Conservation (phyloP, 2,329 filamentous ascomycete genomes). For the Colletotrichum destructivum region DNA sequence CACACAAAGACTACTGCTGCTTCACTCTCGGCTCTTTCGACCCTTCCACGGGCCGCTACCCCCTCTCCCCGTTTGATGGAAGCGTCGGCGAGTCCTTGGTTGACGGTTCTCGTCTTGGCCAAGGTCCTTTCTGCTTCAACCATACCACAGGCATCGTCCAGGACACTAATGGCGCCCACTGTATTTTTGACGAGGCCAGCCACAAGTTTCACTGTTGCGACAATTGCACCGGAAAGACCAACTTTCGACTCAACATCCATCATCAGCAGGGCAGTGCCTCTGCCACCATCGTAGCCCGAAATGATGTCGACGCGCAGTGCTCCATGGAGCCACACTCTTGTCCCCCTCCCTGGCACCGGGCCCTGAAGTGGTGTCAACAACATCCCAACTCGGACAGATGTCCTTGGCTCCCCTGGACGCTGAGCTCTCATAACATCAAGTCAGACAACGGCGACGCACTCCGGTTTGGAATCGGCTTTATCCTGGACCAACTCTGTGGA, state of each 20-base stretch:
- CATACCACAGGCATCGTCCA: neutral
- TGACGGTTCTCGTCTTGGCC: neutral
- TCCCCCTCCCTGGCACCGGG: neutral
- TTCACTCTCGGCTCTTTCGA: conserved; percentile 5
- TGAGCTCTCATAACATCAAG: neutral
- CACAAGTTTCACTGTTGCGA: neutral
- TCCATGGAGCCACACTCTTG: neutral
- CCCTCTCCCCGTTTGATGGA: neutral
- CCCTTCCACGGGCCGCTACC: neutral
- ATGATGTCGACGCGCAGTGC: neutral
- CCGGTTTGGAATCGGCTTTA: neutral
- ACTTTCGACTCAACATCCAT: neutral
- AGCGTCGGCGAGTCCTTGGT: neutral
- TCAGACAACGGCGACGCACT: neutral
- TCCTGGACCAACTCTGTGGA: neutral
- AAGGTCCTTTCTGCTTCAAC: conserved; percentile 1
- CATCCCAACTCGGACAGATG: neutral
- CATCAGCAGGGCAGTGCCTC: neutral
- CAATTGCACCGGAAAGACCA: neutral
- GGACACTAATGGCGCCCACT: neutral
- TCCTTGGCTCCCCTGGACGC: conserved; percentile 10
- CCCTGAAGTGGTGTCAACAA: conserved; percentile 1
- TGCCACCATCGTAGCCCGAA: neutral
- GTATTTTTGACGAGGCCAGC: neutral
- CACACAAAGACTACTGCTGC: neutral